phyloP scores from a whole-genome alignment of 1,284 basidiomycete genomes.

The Ceratobasidium sp. region DNA sequence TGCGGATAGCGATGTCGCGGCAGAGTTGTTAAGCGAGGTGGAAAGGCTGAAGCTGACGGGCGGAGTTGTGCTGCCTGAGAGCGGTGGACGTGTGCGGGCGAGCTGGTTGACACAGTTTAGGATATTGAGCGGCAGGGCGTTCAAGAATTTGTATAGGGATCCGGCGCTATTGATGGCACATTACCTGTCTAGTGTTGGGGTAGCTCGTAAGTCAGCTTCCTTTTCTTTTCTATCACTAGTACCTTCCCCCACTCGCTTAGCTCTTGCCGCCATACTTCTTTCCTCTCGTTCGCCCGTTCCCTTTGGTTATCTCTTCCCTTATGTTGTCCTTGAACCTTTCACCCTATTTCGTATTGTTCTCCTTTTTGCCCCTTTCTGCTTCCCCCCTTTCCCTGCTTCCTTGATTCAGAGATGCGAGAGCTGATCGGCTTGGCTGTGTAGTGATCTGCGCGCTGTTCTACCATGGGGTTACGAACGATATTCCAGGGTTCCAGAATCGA shows the following conservation, averaged over 20 bases:
- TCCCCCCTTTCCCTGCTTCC: conserved; percentile 2
- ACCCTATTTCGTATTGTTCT: conserved; percentile 59
- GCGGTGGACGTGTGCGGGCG: conserved; percentile 82
- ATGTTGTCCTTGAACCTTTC: conserved; percentile 73
- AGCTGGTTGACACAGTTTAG: conserved; percentile 90
- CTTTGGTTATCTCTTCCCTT: too few species aligned
- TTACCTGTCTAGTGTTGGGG: conserved; percentile 85
- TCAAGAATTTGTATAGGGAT: conserved; percentile 97
- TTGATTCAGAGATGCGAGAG: conserved; percentile 20
- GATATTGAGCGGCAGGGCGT: conserved; percentile 94
- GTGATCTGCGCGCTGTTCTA: conserved; percentile 53
- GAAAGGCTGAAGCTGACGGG: conserved; percentile 58
- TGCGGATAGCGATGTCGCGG: conserved; percentile 75
- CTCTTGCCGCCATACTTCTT: too few species aligned
- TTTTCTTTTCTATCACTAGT: not conserved
- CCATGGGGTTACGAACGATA: conserved; percentile 76
- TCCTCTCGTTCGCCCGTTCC: too few species aligned
- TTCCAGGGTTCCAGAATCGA: conserved; percentile 93
- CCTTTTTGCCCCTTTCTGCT: conserved; percentile 50
- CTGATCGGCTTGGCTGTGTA: not conserved
- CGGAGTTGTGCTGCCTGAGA: conserved; percentile 60
- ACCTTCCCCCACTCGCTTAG: not conserved
- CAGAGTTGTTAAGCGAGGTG: conserved; percentile 75
- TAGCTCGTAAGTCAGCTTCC: conserved; percentile 75
- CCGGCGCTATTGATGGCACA: conserved; percentile 92